Percentiles rank a stretch among this genome's conserved stretches.
Conservation (phyloP, 768 basidiomycete species). For the Naematelia encephala region DNA sequence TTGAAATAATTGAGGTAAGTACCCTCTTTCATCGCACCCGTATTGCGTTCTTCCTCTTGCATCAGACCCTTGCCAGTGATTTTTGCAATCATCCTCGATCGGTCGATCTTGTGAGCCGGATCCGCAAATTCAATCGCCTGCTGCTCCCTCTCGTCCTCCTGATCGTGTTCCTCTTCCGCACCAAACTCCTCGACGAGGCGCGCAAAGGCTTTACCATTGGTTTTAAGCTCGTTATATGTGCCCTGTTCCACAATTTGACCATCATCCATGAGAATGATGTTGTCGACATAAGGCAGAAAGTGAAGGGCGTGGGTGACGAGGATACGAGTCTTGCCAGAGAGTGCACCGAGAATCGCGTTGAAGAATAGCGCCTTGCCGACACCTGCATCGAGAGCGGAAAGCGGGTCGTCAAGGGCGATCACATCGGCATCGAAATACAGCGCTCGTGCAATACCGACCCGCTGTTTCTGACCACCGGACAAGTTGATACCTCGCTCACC, state of each 20-base stretch:
- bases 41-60: slow-evolving; percentile 79
- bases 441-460: slow-evolving; percentile 75
- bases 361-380: slow-evolving; percentile 84
- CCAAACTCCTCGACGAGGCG: slow-evolving; percentile 75
- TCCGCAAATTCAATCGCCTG: slow-evolving; percentile 46
- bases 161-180: slow-evolving; percentile 59
- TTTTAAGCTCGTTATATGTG: slow-evolving; percentile 69
- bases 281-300: slow-evolving; percentile 81
- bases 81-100: slow-evolving; percentile 51
- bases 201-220: slow-evolving; percentile 64
- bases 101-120: slow-evolving; percentile 47
- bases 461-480: slow-evolving; percentile 76
- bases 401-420: slow-evolving; percentile 74
- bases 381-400: slow-evolving; percentile 89
- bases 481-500: slow-evolving; percentile 85
- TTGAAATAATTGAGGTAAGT: slow-evolving; percentile 59
- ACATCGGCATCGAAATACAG: slow-evolving; percentile 84
- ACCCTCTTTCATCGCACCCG: slow-evolving; percentile 63
- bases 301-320: slow-evolving; percentile 90
- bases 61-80: slow-evolving; percentile 59
- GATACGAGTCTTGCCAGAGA: slow-evolving; percentile 70
- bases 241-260: slow-evolving; percentile 77
- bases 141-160: slow-evolving; percentile 54
- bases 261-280: slow-evolving; percentile 73
- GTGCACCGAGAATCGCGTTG: slow-evolving; percentile 67